phyloP scores from a whole-genome alignment of 2,329 filamentous ascomycete species.

The Alternaria infectoria region DNA sequence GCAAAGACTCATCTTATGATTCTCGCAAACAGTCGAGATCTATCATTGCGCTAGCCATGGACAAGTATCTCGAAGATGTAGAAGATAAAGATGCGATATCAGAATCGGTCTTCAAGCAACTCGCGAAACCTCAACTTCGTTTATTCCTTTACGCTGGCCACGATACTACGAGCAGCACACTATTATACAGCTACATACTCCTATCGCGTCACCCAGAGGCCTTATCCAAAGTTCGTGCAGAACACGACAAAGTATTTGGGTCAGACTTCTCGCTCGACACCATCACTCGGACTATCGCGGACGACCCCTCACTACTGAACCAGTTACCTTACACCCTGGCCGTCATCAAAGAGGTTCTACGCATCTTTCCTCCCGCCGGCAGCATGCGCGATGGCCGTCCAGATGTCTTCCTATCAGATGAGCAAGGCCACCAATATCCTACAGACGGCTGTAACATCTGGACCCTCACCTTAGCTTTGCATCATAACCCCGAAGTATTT shows the following conservation, averaged over 20 bases:
- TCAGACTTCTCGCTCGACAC: slow-evolving; percentile 8
- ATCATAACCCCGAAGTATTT: slow-evolving; percentile 25
- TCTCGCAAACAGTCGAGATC: neutral
- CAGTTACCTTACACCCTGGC: slow-evolving; percentile 35
- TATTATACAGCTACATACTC: slow-evolving; percentile 30
- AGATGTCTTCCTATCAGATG: slow-evolving; percentile 6
- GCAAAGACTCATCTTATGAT: neutral
- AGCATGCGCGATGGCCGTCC: slow-evolving; percentile 22
- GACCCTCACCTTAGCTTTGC: slow-evolving; percentile 16
- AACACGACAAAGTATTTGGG: slow-evolving; percentile 40
- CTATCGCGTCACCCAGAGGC: slow-evolving; percentile 30
- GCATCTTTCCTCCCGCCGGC: slow-evolving; percentile 41
- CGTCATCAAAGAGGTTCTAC: slow-evolving; percentile 45
- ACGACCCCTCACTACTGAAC: slow-evolving; percentile 32
- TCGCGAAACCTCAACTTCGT: slow-evolving; percentile 33
- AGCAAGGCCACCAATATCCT: slow-evolving; percentile 10
- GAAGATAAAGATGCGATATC: slow-evolving; percentile 9
- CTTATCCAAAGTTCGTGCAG: slow-evolving; percentile 30
- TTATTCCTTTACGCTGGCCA: slow-evolving; percentile 43
- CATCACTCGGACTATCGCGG: neutral
- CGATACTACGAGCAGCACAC: slow-evolving; percentile 35
- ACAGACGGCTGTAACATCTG: slow-evolving; percentile 10
- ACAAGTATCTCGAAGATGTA: slow-evolving; percentile 5
- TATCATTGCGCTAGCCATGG: slow-evolving; percentile 7
- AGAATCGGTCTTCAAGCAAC: slow-evolving; percentile 18